Percentiles rank a stretch among this genome's conserved stretches.
Conservation (phyloP, 306 rosid species). For the Glycine tomentella region DNA sequence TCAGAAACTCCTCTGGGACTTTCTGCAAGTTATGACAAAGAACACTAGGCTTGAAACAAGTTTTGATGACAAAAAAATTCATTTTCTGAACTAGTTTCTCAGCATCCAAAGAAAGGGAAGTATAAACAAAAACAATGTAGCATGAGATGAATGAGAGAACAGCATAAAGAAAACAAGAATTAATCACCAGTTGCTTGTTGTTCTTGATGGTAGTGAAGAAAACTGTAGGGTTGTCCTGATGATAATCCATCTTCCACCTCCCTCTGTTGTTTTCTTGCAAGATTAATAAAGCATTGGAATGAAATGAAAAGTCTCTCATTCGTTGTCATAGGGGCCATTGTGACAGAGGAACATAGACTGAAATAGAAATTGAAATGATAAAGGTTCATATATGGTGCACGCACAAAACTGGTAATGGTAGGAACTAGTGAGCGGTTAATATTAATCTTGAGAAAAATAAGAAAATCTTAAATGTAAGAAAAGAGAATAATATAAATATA, state of each 20-base stretch:
- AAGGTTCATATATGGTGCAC: not conserved
- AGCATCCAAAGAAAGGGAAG: not conserved
- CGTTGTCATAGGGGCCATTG: not conserved
- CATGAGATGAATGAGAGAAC: slow-evolving; percentile 4
- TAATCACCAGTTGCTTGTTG: slow-evolving; percentile 37
- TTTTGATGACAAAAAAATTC: not conserved
- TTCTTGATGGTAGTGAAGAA: slow-evolving; percentile 43
- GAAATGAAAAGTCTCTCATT: not conserved
- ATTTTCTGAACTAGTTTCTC: not conserved
- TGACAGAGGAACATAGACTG: not conserved
- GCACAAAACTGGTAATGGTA: not conserved
- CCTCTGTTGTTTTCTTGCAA: not conserved
- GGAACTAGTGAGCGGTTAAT: not conserved
- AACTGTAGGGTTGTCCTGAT: slow-evolving; percentile 12
- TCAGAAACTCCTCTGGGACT: slow-evolving; percentile 5
- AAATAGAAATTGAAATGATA: not conserved
- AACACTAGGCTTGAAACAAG: not conserved
- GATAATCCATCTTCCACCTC: slow-evolving; percentile 20
- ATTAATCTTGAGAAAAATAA: not conserved
- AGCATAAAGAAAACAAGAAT: not conserved
- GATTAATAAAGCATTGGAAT: not conserved
- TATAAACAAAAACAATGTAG: too few relatives aligned
- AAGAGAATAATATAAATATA: too few relatives aligned
- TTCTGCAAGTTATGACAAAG: slow-evolving; percentile 37
- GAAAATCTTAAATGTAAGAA: too few relatives aligned